Evolutionary conservation across 2,329 filamentous ascomycete genomes (phyloP), one percentile per base, ranked within the genome.

Genomic region (Curvularia sp.): DNA sequence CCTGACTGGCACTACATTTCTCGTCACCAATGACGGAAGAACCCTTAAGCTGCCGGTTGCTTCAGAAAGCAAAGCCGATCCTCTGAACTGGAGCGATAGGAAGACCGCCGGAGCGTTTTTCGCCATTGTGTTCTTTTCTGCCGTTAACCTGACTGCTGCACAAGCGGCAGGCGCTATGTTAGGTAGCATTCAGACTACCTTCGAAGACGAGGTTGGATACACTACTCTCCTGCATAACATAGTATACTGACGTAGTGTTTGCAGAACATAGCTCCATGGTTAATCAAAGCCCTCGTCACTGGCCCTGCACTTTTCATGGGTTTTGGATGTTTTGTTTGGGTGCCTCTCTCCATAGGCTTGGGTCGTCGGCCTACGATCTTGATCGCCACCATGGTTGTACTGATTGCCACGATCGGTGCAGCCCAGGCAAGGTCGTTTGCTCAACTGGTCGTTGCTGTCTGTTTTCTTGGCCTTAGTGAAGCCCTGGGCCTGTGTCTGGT

Each of bases 291-390:
- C 12, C 57, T 77, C 0, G 57, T 68, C 15, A 72, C 71, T 1
- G 60, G 64, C 23, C 74, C 75, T 2, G 72, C 71, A 0, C 49
- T 79, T 3, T 74, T 69, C 51, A 73, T 75, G 65, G 76, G 74
- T 5, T 51, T 78, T 5, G 77, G 77, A 1, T 71, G 71, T 27
- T 66, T 79, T 18, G 39, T 78, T 5, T 80, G 75, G 74, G 72
- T 79, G 5, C 77, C 76, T 3, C 43, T 79, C 3, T 74, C 75
- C 3, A 61, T 78, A 8, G 75, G 74, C 0, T 53, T 80, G 38
- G 78, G 78, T 3, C 69, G 78, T 21, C 68, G 78, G 9, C 78
- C 77, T 0, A 72, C 75, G 0, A 70, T 79, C 12, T 55, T 80
- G 4, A 49, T 75, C 1, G 74, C 69, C 18, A 58, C 74, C 0